Evolutionary conservation across 768 basidiomycete species (phyloP).

Genomic region (Leccinum subgranulosum): DNA sequence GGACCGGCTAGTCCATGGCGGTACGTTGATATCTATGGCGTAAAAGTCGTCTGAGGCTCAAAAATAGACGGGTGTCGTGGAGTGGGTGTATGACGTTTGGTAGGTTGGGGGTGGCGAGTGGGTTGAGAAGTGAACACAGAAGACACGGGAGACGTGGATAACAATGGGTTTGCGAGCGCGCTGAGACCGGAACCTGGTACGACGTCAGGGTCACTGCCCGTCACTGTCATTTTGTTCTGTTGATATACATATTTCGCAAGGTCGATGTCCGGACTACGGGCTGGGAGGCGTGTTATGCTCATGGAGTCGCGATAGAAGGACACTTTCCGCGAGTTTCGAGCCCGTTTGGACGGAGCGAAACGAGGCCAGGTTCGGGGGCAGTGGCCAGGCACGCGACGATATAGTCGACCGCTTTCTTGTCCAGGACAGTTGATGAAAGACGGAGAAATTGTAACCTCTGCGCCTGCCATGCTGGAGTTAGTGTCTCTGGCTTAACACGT

Average conservation of each 20-base stretch:
- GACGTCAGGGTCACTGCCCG: slow-evolving; percentile 76
- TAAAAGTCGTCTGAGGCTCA: too few species aligned
- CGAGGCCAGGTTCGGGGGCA: slow-evolving; percentile 42
- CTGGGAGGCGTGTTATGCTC: too few species aligned
- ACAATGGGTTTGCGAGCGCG: not conserved
- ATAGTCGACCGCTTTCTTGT: slow-evolving; percentile 76
- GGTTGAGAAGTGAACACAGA: slow-evolving; percentile 31
- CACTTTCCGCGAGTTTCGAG: slow-evolving; percentile 80
- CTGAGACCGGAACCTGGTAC: not conserved
- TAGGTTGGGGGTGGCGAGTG: slow-evolving; percentile 30
- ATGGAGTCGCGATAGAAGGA: too few species aligned
- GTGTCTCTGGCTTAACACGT: not conserved
- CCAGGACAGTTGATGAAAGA: slow-evolving; percentile 46
- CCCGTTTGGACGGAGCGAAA: slow-evolving; percentile 69
- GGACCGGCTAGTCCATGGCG: too few species aligned
- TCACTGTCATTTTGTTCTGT: slow-evolving; percentile 72
- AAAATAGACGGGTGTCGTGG: too few species aligned
- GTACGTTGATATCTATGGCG: too few species aligned
- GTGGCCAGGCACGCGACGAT: slow-evolving; percentile 61
- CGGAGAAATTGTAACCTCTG: slow-evolving; percentile 81
- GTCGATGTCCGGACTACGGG: slow-evolving; percentile 28
- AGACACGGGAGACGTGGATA: slow-evolving; percentile 11
- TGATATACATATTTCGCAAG: slow-evolving; percentile 44
- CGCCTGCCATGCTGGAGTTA: slow-evolving; percentile 45
- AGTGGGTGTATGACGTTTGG: not conserved